A percentile compares a stretch with the other conserved stretches of the same genome.
Evolutionary conservation across 2,329 filamentous ascomycete genomes (phyloP).

Genomic region (Clonostachys sp.): DNA sequence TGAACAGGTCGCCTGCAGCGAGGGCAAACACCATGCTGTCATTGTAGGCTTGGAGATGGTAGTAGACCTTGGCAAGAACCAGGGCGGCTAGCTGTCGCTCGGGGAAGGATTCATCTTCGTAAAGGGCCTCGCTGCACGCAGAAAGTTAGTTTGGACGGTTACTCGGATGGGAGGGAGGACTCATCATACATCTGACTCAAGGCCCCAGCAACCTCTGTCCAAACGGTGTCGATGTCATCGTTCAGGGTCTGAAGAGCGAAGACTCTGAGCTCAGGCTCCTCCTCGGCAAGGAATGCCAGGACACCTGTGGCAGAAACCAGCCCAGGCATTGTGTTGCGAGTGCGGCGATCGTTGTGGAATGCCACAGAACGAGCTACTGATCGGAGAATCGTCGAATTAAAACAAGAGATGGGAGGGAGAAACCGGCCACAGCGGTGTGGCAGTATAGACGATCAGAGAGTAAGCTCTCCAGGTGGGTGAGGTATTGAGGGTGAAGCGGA

Average conservation of each 20-base stretch:
- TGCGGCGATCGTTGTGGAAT: not conserved
- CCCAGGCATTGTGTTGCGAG: constrained; percentile 67
- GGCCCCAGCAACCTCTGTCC: constrained; percentile 92
- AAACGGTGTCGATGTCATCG: constrained; percentile 92
- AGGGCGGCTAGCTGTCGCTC: constrained; percentile 92
- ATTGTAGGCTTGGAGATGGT: constrained; percentile 97
- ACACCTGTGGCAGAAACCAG: constrained; percentile 92
- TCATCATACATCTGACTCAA: constrained; percentile 82
- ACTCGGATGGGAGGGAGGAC: not conserved
- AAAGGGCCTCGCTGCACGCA: constrained; percentile 77
- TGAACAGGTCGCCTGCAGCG: constrained; percentile 90
- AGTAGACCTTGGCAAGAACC: constrained; percentile 96
- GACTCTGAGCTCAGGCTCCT: constrained; percentile 88
- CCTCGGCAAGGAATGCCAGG: constrained; percentile 90
- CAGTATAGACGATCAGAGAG: too few species aligned
- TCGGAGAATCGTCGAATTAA: too few species aligned
- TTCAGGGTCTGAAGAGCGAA: constrained; percentile 95
- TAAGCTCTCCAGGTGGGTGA: not conserved
- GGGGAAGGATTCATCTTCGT: constrained; percentile 92
- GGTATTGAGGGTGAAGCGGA: constrained; percentile 6
- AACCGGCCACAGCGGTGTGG: too few species aligned
- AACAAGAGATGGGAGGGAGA: too few species aligned
- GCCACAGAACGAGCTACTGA: too few species aligned
- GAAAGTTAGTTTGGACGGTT: constrained; percentile 6
- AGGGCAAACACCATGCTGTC: constrained; percentile 99